These are phyloP conservation scores for Mangifera indica DNA, from an alignment of 345 rosid species.

Conservation along the genomic window DNA sequence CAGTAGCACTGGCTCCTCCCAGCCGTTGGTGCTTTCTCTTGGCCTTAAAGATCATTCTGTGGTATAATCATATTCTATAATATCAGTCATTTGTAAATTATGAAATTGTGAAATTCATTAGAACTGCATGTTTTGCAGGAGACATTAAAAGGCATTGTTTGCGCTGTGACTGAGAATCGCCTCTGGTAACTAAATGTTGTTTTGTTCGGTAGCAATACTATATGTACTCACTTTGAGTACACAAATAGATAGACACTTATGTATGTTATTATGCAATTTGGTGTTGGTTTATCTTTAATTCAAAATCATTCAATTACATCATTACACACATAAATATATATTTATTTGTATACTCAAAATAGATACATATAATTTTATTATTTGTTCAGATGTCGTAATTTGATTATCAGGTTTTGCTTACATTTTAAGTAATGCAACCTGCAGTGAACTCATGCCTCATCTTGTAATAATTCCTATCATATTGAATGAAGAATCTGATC, in stretches of 20 bases:
- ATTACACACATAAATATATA: no score
- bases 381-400: no score
- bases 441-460: no score
- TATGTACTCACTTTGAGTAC: no score
- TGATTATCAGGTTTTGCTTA: no score
- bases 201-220: not conserved
- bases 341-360: no score
- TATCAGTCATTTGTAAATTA: not conserved
- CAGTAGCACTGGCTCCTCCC: slow-evolving; percentile 57
- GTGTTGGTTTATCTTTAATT: no score
- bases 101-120: not conserved
- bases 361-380: no score
- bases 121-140: slow-evolving; percentile 46
- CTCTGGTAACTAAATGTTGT: slow-evolving; percentile 46
- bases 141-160: slow-evolving; percentile 68
- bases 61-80: slow-evolving; percentile 36
- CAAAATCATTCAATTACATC: no score
- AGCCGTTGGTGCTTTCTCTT: slow-evolving; percentile 74
- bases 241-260: no score
- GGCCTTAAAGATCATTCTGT: slow-evolving; percentile 85
- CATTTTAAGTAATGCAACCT: not conserved
- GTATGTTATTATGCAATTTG: no score
- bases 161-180: slow-evolving; percentile 64
- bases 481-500: not conserved
- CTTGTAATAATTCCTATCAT: not conserved